Percentiles rank a stretch among this genome's conserved stretches.
phyloP scores from a whole-genome alignment of 2,329 filamentous ascomycete genomes.

The Coniosporium tulheliwenetii region DNA sequence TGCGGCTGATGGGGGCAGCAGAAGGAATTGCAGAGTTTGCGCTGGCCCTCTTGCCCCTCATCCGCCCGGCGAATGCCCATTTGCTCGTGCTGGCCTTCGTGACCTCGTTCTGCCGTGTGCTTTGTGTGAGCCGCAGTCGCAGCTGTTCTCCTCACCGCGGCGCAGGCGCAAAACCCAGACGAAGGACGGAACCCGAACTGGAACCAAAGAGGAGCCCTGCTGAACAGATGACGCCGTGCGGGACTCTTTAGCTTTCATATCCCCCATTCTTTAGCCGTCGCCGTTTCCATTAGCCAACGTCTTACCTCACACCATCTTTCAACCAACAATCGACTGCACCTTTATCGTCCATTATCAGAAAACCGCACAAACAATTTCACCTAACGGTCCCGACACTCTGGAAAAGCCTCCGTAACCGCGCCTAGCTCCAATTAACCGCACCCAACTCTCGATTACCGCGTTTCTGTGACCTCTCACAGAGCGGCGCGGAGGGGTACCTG shows the following conservation, averaged over 20 bases:
- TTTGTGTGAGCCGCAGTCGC: no score
- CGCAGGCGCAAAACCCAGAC: no score
- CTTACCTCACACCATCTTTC: conserved; percentile 28
- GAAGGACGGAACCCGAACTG: no score
- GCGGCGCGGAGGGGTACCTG: conserved; percentile 19
- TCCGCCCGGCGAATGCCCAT: no score
- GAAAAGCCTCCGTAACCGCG: no score
- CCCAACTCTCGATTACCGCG: conserved; percentile 12
- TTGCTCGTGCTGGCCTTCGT: no score
- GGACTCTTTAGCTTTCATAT: conserved; percentile 1
- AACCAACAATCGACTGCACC: conserved; percentile 7
- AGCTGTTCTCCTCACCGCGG: no score
- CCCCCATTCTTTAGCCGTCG: neutral
- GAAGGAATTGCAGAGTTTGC: no score
- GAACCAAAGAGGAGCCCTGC: neutral
- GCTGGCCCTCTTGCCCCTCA: no score
- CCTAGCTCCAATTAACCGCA: neutral
- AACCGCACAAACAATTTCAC: conserved; percentile 2
- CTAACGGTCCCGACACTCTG: conserved; percentile 5
- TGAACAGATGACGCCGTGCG: neutral
- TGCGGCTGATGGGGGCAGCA: no score
- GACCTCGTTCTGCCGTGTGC: no score
- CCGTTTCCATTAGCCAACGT: conserved; percentile 31
- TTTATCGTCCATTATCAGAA: conserved; percentile 30
- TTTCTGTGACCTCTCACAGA: neutral